phyloP scores from a whole-genome alignment of 345 rosid species.

The Aegle marmelos region DNA sequence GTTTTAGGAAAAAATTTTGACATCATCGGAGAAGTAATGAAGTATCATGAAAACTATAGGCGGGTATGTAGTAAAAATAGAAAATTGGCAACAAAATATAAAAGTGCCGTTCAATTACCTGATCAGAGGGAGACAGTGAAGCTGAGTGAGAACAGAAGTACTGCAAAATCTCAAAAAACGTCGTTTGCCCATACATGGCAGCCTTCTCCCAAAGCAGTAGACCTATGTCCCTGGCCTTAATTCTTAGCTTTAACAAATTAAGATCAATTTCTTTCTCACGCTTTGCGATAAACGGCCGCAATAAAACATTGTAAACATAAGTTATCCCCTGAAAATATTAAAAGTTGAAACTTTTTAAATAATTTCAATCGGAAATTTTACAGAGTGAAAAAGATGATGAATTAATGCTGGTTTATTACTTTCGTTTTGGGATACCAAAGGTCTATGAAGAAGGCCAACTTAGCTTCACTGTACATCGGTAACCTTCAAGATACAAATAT shows the following conservation, averaged over 20 bases:
- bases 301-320: constrained; percentile 54
- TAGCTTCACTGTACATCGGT: constrained; percentile 81
- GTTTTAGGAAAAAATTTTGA: too few species aligned
- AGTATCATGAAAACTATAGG: too few species aligned
- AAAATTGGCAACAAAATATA: too few species aligned
- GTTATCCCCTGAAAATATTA: constrained; percentile 46
- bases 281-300: constrained; percentile 47
- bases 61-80: too few species aligned
- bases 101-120: constrained; percentile 30
- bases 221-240: constrained; percentile 48
- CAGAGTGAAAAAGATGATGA: not conserved
- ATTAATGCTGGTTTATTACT: constrained; percentile 31
- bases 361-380: too few species aligned
- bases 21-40: too few species aligned
- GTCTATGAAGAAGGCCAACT: constrained; percentile 71
- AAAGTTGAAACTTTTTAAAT: not conserved
- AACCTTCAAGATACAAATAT: constrained; percentile 41
- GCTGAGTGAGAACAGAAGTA: constrained; percentile 54
- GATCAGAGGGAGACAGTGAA: constrained; percentile 31
- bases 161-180: constrained; percentile 49
- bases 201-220: constrained; percentile 58
- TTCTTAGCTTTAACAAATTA: constrained; percentile 53
- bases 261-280: constrained; percentile 68
- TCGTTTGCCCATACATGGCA: constrained; percentile 50
- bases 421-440: constrained; percentile 79